Evolutionary conservation across 208 protist species (phyloP).

Genomic region (Crithidia fasciculata): DNA sequence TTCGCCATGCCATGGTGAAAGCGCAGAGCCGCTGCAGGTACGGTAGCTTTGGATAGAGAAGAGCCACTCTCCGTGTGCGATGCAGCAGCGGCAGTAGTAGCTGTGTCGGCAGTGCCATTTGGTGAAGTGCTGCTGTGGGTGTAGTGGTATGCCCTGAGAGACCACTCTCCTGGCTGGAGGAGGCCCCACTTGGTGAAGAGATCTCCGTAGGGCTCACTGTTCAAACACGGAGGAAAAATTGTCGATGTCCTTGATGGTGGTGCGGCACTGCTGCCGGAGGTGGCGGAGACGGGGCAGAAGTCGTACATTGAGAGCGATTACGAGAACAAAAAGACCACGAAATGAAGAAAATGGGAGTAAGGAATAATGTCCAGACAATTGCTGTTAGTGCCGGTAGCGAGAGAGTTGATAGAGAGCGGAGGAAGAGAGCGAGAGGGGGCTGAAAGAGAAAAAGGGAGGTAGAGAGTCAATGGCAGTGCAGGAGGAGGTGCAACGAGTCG

Average conservation of each 20-base stretch:
- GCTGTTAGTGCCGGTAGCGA: too few species aligned
- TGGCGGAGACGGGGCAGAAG: conserved; percentile 2
- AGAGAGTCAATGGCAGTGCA: too few species aligned
- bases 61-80: too few species aligned
- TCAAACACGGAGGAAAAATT: conserved; percentile 5
- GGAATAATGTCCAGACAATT: too few species aligned
- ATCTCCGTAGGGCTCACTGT: conserved; percentile 14
- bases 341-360: neutral
- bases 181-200: conserved; percentile 43
- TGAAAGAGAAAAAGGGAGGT: too few species aligned
- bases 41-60: neutral
- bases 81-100: too few species aligned
- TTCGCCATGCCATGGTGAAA: conserved; percentile 55
- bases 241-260: neutral
- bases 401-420: too few species aligned
- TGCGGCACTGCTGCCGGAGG: neutral
- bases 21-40: conserved; percentile 18
- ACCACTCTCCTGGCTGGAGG: conserved; percentile 8
- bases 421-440: too few species aligned
- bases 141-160: conserved; percentile 20
- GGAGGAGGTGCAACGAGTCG: too few species aligned
- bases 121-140: neutral
- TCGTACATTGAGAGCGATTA: conserved; percentile 1
- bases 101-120: too few species aligned
- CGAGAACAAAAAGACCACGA: neutral